Conservation (phyloP, 2,329 filamentous ascomycete species). For the Botryosphaeria agaves region DNA sequence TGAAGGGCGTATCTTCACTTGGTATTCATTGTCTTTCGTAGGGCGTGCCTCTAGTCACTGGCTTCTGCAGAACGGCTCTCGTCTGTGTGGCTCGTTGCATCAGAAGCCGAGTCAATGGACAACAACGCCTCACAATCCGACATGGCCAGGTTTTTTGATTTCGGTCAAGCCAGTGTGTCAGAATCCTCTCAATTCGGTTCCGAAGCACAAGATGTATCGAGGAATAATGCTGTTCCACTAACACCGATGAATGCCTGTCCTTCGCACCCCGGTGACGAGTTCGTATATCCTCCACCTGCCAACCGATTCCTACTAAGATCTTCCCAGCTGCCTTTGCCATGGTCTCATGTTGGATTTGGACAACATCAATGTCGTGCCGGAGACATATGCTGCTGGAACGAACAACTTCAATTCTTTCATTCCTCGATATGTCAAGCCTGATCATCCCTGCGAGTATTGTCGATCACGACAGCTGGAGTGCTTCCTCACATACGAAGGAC, state of each 20-base stretch:
- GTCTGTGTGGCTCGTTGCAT: conserved; percentile 1
- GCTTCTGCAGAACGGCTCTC: conserved; percentile 1
- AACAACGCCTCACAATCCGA: conserved; percentile 5
- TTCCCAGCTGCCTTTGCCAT: conserved; percentile 7
- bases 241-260: conserved; percentile 7
- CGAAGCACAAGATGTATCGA: background rate
- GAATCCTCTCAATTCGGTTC: conserved; percentile 5
- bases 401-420: conserved; percentile 28
- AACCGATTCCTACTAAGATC: background rate
- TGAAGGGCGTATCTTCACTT: background rate
- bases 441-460: conserved; percentile 30
- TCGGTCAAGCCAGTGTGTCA: conserved; percentile 18
- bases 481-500: conserved; percentile 23
- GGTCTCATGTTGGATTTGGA: conserved; percentile 6
- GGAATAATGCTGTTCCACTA: conserved; percentile 4
- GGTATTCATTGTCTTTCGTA: conserved; percentile 1
- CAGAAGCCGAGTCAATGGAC: too few relatives aligned
- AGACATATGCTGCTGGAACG: conserved; percentile 5
- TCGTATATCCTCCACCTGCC: conserved; percentile 3
- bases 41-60: conserved; percentile 1
- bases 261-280: conserved; percentile 11
- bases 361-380: conserved; percentile 1
- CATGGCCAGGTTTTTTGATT: conserved; percentile 21
- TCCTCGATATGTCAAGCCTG: conserved; percentile 26
- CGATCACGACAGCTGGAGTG: conserved; percentile 27